Base-by-base conservation (phyloP, 2,329 filamentous ascomycete species). In the Fusarium devonianum region DNA sequence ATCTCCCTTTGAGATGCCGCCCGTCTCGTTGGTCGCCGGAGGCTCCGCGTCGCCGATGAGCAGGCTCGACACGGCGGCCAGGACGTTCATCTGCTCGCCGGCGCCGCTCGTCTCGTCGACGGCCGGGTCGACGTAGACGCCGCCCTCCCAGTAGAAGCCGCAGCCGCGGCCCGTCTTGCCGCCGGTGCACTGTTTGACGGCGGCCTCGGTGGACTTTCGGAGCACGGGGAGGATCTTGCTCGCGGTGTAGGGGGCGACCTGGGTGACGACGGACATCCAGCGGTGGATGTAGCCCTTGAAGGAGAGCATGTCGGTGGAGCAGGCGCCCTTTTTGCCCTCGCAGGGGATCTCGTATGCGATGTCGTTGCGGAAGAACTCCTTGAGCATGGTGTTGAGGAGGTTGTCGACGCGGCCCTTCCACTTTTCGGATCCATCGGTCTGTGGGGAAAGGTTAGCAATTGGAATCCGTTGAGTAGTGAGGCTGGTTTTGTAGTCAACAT, bases 261-360 rank as follows among this genome's bases (percentile, higher is more conserved):
- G 78, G 2, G 82, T 79, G 1, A 81, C 77, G 16, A 80, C 76
- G 4, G 82, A 77, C 59, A 90, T 74, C 84, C 86, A 89, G 29
- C 85, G 80, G 59, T 84, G 78, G 13, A 89, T 75, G 49, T 86
- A 85, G 28, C 86, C 87, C 71, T 90, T 90, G 80, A 88, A 92
- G 2, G 83, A 83, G 51, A 83, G 71, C 77, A 91, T 88, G 63
- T 93, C 90, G 36, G 81, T 77, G 49, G 86, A 86, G 75, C 90
- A 93, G 14, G 73, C 78, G 16, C 66, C 71, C 3, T 77, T 72
- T 19, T 67, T 62, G 23, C 66, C 62, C 60, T 91, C 88, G 72
- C 89, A 93, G 10, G 84, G 76, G 3, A 82, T 71, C 69, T 93
- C 89, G 46, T 75, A 83, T 60, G 88, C 84, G 58, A 87, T 76